Percentiles rank a stretch among this genome's conserved stretches.
Evolutionary conservation across 805 yeast genomes (phyloP).

Genomic region (Candida germanica): DNA sequence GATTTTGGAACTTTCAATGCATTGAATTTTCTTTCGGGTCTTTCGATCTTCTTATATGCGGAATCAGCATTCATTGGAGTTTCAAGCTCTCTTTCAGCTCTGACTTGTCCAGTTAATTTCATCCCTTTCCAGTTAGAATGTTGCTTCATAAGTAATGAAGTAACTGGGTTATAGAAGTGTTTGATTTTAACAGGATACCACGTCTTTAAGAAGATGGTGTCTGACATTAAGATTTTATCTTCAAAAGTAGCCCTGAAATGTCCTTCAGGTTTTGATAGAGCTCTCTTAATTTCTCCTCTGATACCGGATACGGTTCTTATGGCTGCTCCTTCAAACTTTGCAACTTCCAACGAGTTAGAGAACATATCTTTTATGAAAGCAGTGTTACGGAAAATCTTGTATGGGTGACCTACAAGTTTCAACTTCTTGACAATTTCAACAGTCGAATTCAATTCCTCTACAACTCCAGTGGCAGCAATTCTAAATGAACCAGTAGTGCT

Average conservation of each 20-base stretch:
- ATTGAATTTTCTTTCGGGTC: conserved; percentile 81
- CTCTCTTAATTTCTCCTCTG: conserved; percentile 95
- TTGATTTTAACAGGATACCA: conserved; percentile 96
- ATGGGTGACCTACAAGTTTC: conserved; percentile 92
- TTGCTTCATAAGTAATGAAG: conserved; percentile 74
- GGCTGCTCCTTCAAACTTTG: conserved; percentile 96
- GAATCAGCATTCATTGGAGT: conserved; percentile 57
- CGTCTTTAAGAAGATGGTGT: conserved; percentile 83
- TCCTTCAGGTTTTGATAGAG: conserved; percentile 92
- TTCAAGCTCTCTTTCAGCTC: conserved; percentile 67
- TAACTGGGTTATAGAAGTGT: conserved; percentile 92
- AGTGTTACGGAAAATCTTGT: conserved; percentile 90
- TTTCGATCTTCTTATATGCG: conserved; percentile 68
- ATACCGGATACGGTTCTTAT: conserved; percentile 96
- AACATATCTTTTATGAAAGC: conserved; percentile 98
- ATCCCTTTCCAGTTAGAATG: conserved; percentile 94
- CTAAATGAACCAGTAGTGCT: conserved; percentile 88
- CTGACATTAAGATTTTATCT: conserved; percentile 89
- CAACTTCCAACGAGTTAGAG: conserved; percentile 86
- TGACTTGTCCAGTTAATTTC: conserved; percentile 90
- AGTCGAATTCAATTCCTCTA: conserved; percentile 86
- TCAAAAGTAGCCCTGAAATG: conserved; percentile 95
- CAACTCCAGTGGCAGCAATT: conserved; percentile 95
- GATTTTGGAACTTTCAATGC: conserved; percentile 82
- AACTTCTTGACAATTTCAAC: conserved; percentile 94